A percentile compares a stretch with the other conserved stretches of the same genome.
Conservation (phyloP, 2,329 filamentous ascomycete genomes). For the Fusarium abutilonis region DNA sequence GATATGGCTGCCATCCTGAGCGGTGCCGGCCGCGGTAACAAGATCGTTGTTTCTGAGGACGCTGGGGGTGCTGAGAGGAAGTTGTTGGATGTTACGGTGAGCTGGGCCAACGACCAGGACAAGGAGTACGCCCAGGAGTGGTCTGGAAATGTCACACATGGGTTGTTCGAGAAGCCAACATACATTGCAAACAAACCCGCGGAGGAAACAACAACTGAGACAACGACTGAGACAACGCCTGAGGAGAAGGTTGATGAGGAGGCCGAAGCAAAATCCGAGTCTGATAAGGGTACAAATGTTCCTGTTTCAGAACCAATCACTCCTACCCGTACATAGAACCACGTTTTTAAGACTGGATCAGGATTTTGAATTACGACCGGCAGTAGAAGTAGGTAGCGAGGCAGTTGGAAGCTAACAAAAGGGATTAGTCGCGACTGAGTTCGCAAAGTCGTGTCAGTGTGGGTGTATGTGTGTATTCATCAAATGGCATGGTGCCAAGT, state of each 20-base stretch:
- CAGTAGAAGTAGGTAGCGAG: conserved; percentile 2
- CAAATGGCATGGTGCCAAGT: conserved; percentile 40
- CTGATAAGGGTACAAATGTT: neutral
- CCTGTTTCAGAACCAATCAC: neutral
- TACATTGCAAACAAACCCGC: conserved; percentile 33
- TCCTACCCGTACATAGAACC: conserved; percentile 9
- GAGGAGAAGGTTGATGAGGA: conserved; percentile 1
- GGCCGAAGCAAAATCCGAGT: conserved; percentile 1
- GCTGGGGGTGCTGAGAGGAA: conserved; percentile 33
- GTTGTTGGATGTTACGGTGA: conserved; percentile 58
- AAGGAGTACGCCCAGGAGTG: conserved; percentile 59
- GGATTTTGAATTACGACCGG: conserved; percentile 1
- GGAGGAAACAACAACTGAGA: conserved; percentile 11
- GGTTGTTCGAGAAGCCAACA: conserved; percentile 49
- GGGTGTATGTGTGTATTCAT: conserved; percentile 35
- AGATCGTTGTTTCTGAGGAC: conserved; percentile 50
- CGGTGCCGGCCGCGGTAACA: conserved; percentile 63
- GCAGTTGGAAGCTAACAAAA: conserved; percentile 1
- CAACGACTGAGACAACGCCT: conserved; percentile 14
- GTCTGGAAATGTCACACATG: conserved; percentile 65
- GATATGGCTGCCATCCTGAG: conserved; percentile 69
- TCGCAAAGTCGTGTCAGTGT: conserved; percentile 26
- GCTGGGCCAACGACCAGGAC: conserved; percentile 62
- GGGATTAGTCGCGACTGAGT: conserved; percentile 11
- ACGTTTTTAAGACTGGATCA: conserved; percentile 12